Evolutionary conservation across 2,329 filamentous ascomycete species (phyloP).

Genomic region (Penicillium aurantiogriseum): DNA sequence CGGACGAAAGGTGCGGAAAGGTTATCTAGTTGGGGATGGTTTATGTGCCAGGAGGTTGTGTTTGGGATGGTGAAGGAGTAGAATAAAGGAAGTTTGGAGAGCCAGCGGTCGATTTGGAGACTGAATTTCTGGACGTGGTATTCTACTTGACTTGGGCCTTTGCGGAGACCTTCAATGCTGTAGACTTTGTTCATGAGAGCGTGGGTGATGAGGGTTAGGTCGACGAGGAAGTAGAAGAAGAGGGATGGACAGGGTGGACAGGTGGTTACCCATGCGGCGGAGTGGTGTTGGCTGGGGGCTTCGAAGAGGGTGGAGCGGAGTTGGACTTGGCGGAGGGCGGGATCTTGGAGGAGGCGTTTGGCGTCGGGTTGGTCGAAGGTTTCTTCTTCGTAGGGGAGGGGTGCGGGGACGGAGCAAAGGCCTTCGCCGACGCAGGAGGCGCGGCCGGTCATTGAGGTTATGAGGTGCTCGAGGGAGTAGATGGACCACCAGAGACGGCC

Average conservation of each 20-base stretch:
- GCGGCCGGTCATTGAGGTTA: constrained; percentile 45
- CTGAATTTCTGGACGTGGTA: constrained; percentile 34
- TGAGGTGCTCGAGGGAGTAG: constrained; percentile 41
- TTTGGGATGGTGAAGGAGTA: constrained; percentile 37
- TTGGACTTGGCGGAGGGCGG: constrained; percentile 15
- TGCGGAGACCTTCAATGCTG: constrained; percentile 38
- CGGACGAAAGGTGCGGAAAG: constrained; percentile 22
- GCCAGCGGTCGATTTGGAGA: constrained; percentile 36
- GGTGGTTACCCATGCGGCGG: constrained; percentile 20
- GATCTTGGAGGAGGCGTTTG: constrained; percentile 26
- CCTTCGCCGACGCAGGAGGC: constrained; percentile 39
- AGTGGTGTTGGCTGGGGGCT: constrained; percentile 6
- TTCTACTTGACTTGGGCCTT: constrained; percentile 33
- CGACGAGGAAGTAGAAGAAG: constrained; percentile 40
- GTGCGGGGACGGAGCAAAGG: constrained; percentile 40
- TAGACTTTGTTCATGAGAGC: constrained; percentile 40
- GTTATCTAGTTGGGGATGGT: constrained; percentile 15
- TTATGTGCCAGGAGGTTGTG: constrained; percentile 22
- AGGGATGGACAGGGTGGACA: constrained; percentile 34
- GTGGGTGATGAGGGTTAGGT: constrained; percentile 39
- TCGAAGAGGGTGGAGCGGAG: constrained; percentile 34
- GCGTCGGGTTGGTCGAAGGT: constrained; percentile 29
- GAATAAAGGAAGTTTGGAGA: constrained; percentile 30
- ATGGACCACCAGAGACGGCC: constrained; percentile 47
- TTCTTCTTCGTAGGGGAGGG: constrained; percentile 40